These are phyloP conservation scores for Fusarium sp. DNA, from an alignment of 2,329 filamentous ascomycete species.

Conservation along the genomic window DNA sequence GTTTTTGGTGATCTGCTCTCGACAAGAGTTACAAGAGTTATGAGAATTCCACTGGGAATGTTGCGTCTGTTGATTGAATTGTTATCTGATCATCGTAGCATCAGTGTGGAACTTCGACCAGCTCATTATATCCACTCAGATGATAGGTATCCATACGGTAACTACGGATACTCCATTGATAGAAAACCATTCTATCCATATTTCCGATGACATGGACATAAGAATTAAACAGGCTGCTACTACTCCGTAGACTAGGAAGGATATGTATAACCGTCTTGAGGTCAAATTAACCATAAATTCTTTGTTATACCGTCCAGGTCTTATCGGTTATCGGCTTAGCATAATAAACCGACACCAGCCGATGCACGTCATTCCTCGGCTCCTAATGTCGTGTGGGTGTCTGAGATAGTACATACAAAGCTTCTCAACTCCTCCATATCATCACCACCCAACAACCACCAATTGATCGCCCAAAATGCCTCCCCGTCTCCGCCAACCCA, in stretches of 20 bases:
- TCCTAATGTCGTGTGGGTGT: not conserved
- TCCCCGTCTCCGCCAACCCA: conserved; percentile 48
- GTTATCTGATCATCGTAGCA: conserved; percentile 5
- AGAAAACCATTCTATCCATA: too few species aligned
- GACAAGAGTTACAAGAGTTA: not conserved
- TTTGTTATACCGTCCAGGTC: not conserved
- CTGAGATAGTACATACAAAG: conserved; percentile 1
- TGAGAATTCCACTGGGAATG: not conserved
- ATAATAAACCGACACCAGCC: conserved; percentile 39
- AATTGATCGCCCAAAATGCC: conserved; percentile 47
- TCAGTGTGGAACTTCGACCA: conserved; percentile 30
- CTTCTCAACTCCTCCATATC: not conserved
- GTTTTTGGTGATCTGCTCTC: not conserved
- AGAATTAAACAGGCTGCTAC: not conserved
- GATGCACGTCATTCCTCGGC: conserved; percentile 39
- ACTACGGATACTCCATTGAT: not conserved
- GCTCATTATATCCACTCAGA: conserved; percentile 34
- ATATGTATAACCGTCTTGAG: not conserved
- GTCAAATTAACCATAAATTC: conserved; percentile 18
- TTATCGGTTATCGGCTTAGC: conserved; percentile 46
- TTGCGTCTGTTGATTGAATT: not conserved
- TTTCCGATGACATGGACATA: too few species aligned
- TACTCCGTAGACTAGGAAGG: not conserved
- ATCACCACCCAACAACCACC: not conserved
- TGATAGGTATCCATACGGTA: too few species aligned